Evolutionary conservation across 768 basidiomycete genomes (phyloP).

Genomic region (Termitomyces heimii): DNA sequence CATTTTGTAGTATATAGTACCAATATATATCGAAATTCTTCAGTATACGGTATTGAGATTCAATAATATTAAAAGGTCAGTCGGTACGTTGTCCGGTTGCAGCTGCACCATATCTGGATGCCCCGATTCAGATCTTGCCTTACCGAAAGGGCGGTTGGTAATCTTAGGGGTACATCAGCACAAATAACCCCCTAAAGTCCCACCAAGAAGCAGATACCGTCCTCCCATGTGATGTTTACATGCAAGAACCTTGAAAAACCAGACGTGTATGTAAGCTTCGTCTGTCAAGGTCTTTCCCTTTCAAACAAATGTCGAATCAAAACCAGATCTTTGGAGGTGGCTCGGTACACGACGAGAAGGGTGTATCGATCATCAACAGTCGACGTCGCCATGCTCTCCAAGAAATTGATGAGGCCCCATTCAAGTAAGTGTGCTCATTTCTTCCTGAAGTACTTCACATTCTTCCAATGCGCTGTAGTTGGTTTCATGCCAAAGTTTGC

Average conservation of each 20-base stretch:
- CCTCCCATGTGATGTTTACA: background rate
- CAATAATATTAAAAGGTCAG: no score
- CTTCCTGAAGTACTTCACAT: background rate
- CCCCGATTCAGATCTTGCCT: no score
- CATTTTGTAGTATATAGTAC: no score
- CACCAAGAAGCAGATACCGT: no score
- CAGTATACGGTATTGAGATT: no score
- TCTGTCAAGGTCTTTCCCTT: background rate
- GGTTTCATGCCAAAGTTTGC: slow-evolving; percentile 82
- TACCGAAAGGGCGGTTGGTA: no score
- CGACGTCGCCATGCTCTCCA: slow-evolving; percentile 74
- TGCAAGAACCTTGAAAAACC: background rate
- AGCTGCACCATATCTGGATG: no score
- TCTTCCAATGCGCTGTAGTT: slow-evolving; percentile 31
- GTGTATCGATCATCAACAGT: slow-evolving; percentile 50
- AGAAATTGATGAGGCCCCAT: slow-evolving; percentile 83
- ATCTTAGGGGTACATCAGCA: no score
- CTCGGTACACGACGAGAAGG: slow-evolving; percentile 22
- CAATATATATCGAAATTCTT: no score
- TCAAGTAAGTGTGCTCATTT: slow-evolving; percentile 44
- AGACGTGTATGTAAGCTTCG: background rate
- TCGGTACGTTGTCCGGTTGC: no score
- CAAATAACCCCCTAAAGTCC: no score
- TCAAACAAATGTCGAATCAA: slow-evolving; percentile 20
- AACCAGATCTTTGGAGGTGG: slow-evolving; percentile 30